phyloP scores from a whole-genome alignment of 2,329 filamentous ascomycete genomes.

The Fusarium miscanthi region DNA sequence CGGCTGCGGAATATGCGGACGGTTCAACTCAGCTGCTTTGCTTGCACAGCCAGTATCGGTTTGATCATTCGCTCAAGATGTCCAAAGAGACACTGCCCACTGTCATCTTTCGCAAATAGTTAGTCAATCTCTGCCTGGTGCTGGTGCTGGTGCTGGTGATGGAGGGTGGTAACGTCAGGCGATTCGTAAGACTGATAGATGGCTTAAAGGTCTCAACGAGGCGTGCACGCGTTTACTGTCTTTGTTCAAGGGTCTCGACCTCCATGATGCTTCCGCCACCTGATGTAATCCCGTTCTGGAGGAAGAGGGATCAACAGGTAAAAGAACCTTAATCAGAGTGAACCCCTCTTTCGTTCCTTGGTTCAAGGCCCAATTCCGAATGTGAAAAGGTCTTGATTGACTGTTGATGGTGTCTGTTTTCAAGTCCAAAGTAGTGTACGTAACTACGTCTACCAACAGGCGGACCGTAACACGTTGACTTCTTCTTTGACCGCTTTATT shows the following conservation, averaged over 20 bases:
- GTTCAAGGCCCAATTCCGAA: conserved; percentile 2
- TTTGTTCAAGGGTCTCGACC: conserved; percentile 19
- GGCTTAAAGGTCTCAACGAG: background rate
- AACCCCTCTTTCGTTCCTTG: conserved; percentile 4
- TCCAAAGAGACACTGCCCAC: conserved; percentile 4
- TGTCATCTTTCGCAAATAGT: conserved; percentile 7
- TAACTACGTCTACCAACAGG: background rate
- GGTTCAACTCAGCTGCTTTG: background rate
- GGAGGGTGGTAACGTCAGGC: conserved; percentile 16
- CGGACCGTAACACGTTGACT: background rate
- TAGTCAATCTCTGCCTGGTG: background rate
- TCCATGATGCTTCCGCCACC: conserved; percentile 35
- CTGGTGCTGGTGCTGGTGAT: background rate
- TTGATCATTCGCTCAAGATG: background rate
- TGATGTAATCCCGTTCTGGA: conserved; percentile 38
- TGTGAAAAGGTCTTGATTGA: conserved; percentile 22
- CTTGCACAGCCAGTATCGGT: conserved; percentile 14
- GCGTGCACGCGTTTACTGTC: background rate
- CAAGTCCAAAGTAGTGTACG: background rate
- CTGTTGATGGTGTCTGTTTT: background rate
- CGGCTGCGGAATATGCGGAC: conserved; percentile 8
- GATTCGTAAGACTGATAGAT: conserved; percentile 25
- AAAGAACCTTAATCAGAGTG: background rate
- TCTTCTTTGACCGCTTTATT: background rate
- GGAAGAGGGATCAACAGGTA: conserved; percentile 2